Percentiles rank a stretch among this genome's conserved stretches.
Conservation (phyloP, 257 asterid species). For the Dorcoceras hygrometricum region DNA sequence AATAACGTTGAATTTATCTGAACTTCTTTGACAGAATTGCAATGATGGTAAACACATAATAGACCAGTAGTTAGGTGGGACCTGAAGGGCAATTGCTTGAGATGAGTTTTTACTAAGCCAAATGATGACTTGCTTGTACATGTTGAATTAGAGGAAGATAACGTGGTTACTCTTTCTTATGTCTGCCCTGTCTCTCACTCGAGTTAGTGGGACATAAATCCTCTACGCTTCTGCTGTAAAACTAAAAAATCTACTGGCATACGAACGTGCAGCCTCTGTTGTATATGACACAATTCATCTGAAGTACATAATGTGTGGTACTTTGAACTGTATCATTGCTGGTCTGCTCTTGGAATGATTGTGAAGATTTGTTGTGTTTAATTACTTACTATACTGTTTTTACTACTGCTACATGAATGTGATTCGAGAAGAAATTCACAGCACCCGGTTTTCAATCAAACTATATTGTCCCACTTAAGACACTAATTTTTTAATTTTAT, state of each 20-base stretch:
- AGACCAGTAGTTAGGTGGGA: background rate
- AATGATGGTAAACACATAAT: background rate
- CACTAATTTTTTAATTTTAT: too few relatives aligned
- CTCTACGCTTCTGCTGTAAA: background rate
- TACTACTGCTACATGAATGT: too few relatives aligned
- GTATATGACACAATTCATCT: background rate
- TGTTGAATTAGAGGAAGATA: too few relatives aligned
- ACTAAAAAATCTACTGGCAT: background rate
- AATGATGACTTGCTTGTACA: too few relatives aligned
- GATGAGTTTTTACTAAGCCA: background rate
- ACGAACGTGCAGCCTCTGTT: too few relatives aligned
- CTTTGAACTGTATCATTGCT: background rate
- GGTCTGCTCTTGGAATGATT: background rate
- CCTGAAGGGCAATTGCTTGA: background rate
- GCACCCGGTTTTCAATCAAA: background rate
- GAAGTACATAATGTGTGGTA: background rate
- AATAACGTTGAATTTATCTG: background rate
- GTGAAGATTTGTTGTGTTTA: background rate
- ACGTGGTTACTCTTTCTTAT: too few relatives aligned
- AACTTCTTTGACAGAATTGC: background rate
- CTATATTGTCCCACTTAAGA: background rate
- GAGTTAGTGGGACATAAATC: too few relatives aligned
- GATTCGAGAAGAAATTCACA: too few relatives aligned
- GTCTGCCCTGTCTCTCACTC: too few relatives aligned
- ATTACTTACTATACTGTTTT: too few relatives aligned